Percentiles rank a stretch among this genome's conserved stretches.
Conservation (phyloP, 73 alveolate species). For the Paramecium tetraurelia region DNA sequence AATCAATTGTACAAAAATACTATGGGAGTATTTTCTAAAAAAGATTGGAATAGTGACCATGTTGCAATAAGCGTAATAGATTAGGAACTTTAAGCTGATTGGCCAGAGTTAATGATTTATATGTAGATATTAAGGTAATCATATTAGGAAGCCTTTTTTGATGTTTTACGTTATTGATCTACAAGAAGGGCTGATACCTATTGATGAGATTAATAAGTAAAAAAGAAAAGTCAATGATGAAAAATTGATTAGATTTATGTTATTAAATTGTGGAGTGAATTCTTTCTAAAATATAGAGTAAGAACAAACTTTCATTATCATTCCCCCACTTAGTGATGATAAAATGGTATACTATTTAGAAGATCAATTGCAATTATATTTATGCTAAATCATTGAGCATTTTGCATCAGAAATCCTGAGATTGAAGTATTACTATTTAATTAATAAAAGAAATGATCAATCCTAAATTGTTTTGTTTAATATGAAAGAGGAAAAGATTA, state of each 20-base stretch:
- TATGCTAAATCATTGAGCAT: constrained; percentile 6
- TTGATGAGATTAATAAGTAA: background rate
- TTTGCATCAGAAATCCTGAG: constrained; percentile 9
- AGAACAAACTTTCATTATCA: background rate
- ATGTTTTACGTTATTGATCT: background rate
- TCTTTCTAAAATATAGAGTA: background rate
- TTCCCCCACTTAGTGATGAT: constrained; percentile 25
- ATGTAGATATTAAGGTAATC: background rate
- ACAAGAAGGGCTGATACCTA: background rate
- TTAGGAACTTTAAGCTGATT: background rate
- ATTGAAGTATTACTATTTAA: background rate
- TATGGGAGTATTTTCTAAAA: constrained; percentile 5
- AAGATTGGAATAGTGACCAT: constrained; percentile 8
- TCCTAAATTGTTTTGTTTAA: background rate
- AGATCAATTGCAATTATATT: background rate
- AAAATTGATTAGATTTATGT: background rate
- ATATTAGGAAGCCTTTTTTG: constrained; percentile 2
- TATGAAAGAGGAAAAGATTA: constrained; percentile 23
- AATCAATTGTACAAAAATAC: background rate
- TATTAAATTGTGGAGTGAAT: background rate
- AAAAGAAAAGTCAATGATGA: constrained; percentile 16
- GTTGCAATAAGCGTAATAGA: background rate
- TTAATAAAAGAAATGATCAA: background rate
- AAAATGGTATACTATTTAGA: constrained; percentile 21
- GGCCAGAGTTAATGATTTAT: constrained; percentile 24